These are phyloP conservation scores for Candida adriatica DNA, from an alignment of 805 yeast genomes.

Conservation along the genomic window DNA sequence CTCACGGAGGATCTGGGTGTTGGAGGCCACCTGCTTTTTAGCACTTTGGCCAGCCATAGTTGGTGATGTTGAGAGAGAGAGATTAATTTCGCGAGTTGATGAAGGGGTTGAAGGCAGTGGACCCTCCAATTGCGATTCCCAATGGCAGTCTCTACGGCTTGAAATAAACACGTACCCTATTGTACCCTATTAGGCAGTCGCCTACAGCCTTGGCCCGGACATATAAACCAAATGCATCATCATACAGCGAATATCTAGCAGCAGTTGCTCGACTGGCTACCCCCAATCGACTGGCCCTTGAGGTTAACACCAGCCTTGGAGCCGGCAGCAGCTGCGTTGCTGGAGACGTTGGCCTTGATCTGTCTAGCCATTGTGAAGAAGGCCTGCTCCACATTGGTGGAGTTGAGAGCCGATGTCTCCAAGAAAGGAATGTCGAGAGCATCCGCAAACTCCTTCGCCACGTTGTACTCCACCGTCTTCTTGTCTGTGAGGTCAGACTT, in stretches of 20 bases:
- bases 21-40: conserved; percentile 44
- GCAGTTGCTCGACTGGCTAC: conserved; percentile 17
- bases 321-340: conserved; percentile 33
- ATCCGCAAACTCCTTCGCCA: conserved; percentile 97
- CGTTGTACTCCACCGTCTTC: conserved; percentile 91
- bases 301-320: conserved; percentile 65
- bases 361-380: conserved; percentile 98
- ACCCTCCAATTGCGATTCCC: too few species aligned
- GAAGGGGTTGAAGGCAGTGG: too few species aligned
- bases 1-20: conserved; percentile 32
- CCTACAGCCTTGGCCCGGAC: too few species aligned
- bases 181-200: too few species aligned
- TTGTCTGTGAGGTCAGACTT: conserved; percentile 91
- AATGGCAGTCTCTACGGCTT: too few species aligned
- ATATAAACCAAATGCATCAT: too few species aligned
- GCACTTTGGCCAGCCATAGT: conserved; percentile 52
- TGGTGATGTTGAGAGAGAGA: too few species aligned
- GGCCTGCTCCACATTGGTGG: conserved; percentile 97
- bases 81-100: too few species aligned
- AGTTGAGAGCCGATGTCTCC: conserved; percentile 92
- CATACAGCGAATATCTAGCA: too few species aligned
- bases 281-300: conserved; percentile 56
- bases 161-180: too few species aligned
- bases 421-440: conserved; percentile 89
- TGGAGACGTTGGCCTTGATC: conserved; percentile 92